Evolutionary conservation across 805 yeast species (phyloP).

Genomic region (Metschnikowia arizonensis): DNA sequence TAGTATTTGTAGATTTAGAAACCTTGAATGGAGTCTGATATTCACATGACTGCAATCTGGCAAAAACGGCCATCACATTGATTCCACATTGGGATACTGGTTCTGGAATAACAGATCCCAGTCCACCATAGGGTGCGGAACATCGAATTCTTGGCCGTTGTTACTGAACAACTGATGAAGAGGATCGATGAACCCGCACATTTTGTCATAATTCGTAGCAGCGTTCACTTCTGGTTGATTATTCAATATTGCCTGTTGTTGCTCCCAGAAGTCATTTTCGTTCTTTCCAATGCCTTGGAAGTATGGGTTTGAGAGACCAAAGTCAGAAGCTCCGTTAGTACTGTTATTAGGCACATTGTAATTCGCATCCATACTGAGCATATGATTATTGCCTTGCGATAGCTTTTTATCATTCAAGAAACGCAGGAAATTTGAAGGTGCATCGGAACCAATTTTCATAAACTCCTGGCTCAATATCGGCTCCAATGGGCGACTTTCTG

Average conservation of each 20-base stretch:
- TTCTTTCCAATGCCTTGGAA: neutral
- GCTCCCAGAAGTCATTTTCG: neutral
- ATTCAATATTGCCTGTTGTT: neutral
- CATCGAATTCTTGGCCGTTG: slow-evolving; percentile 14
- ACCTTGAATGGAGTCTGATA: neutral
- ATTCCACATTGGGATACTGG: slow-evolving; percentile 2
- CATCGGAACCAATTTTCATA: neutral
- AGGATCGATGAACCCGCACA: slow-evolving; percentile 1
- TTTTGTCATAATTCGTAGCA: neutral
- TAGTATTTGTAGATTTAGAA: neutral
- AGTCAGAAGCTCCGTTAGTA: too few relatives aligned
- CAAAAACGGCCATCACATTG: neutral
- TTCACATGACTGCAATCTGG: neutral
- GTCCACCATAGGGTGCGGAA: slow-evolving; percentile 7
- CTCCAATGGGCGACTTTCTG: neutral
- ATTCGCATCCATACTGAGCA: neutral
- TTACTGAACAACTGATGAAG: slow-evolving; percentile 14
- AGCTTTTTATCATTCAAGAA: slow-evolving; percentile 2
- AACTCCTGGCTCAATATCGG: neutral
- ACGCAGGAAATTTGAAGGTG: slow-evolving; percentile 5
- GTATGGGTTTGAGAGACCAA: neutral
- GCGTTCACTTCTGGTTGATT: neutral
- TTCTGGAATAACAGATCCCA: slow-evolving; percentile 15
- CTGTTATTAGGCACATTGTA: neutral
- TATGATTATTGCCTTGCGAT: neutral